Conservation (phyloP, 2,329 filamentous ascomycete genomes). For the Venturia asperata region DNA sequence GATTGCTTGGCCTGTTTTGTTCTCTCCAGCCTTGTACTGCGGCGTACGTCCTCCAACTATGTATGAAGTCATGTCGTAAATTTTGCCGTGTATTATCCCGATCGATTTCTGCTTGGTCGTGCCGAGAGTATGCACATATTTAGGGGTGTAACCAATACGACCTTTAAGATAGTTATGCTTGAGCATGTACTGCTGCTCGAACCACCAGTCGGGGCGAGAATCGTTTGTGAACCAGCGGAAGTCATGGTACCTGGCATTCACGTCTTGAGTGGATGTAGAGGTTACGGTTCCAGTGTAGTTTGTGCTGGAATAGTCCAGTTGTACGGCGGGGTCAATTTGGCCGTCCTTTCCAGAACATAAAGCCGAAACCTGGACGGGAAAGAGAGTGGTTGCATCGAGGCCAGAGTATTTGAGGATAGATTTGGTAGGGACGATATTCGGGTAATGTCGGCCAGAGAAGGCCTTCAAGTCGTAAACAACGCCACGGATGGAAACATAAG, state of each 20-base stretch:
- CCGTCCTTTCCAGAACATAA: constrained; percentile 74
- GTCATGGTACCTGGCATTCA: constrained; percentile 79
- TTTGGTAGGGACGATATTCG: constrained; percentile 54
- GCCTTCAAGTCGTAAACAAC: constrained; percentile 75
- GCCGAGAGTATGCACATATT: constrained; percentile 68
- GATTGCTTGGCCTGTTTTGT: constrained; percentile 38
- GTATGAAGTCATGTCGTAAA: constrained; percentile 90
- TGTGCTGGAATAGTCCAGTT: constrained; percentile 70
- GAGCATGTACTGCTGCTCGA: constrained; percentile 74
- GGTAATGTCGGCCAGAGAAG: constrained; percentile 74
- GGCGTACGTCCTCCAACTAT: constrained; percentile 64
- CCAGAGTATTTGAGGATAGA: constrained; percentile 75
- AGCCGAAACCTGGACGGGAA: constrained; percentile 89
- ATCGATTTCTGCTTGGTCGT: constrained; percentile 57
- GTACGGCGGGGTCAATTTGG: constrained; percentile 62
- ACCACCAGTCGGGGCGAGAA: constrained; percentile 83
- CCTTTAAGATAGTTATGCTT: constrained; percentile 78
- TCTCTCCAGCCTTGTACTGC: constrained; percentile 48
- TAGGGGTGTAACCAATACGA: constrained; percentile 70
- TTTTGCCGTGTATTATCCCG: constrained; percentile 67
- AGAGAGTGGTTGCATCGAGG: constrained; percentile 76
- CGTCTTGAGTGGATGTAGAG: constrained; percentile 59
- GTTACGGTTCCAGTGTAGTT: constrained; percentile 65
- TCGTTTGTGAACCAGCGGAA: constrained; percentile 82
- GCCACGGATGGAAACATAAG: constrained; percentile 79